A percentile compares a stretch with the other conserved stretches of the same genome.
Evolutionary conservation across 164 flowering plant genomes (phyloP).

Genomic region (Piper longum): DNA sequence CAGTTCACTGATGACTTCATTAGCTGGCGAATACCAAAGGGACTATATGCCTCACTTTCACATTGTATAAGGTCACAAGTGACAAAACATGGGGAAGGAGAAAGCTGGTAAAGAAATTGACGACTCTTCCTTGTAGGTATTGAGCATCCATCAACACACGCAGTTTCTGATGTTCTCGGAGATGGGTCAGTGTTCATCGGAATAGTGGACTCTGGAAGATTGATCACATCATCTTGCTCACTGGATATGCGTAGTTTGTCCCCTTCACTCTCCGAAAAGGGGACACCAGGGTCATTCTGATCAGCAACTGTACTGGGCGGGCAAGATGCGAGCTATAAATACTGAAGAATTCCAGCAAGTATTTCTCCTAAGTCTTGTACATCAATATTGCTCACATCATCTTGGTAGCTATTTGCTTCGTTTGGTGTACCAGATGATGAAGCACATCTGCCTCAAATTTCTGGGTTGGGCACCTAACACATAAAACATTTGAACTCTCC

Average conservation of each 20-base stretch:
- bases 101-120: constrained; percentile 71
- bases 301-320: constrained; percentile 24
- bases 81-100: constrained; percentile 80
- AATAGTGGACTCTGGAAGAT: constrained; percentile 17
- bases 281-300: constrained; percentile 18
- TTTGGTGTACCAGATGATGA: constrained; percentile 32
- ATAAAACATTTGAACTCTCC: too few species aligned
- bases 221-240: constrained; percentile 19
- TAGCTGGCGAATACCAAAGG: constrained; percentile 84
- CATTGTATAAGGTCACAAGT: constrained; percentile 86
- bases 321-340: constrained; percentile 10
- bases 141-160: constrained; percentile 17
- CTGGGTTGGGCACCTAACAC: constrained; percentile 47
- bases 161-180: constrained; percentile 14
- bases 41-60: constrained; percentile 73
- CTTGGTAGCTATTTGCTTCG: constrained; percentile 35
- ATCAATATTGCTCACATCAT: constrained; percentile 17
- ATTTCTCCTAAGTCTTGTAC: constrained; percentile 40
- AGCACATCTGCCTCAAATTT: constrained; percentile 24
- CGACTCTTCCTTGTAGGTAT: constrained; percentile 10
- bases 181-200: constrained; percentile 24
- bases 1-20: constrained; percentile 62
- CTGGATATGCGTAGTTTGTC: constrained; percentile 15
- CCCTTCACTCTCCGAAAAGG: constrained; percentile 19
- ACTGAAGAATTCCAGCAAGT: constrained; percentile 5